These are phyloP conservation scores for Coprinellus micaceus DNA, from an alignment of 768 basidiomycete genomes.

Conservation along the genomic window DNA sequence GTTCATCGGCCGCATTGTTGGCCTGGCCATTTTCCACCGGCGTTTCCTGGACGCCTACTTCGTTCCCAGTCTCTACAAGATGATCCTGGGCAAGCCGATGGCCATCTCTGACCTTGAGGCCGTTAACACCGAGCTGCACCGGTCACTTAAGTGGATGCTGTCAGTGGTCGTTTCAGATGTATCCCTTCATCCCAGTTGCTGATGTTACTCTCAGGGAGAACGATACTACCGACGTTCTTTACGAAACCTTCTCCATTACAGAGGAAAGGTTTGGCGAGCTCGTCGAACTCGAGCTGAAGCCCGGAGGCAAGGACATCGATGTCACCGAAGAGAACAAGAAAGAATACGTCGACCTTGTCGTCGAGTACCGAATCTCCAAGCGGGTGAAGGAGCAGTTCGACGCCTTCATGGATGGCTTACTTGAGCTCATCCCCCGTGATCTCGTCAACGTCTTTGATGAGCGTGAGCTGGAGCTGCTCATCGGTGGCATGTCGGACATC, in stretches of 20 bases:
- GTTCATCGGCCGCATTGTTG: slow-evolving; percentile 72
- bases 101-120: slow-evolving; percentile 63
- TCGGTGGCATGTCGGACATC: slow-evolving; percentile 91
- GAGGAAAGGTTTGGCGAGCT: slow-evolving; percentile 77
- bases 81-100: slow-evolving; percentile 61
- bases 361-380: slow-evolving; percentile 77
- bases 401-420: slow-evolving; percentile 81
- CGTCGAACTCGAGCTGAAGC: slow-evolving; percentile 61
- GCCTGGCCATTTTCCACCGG: slow-evolving; percentile 73
- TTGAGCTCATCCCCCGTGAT: slow-evolving; percentile 80
- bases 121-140: slow-evolving; percentile 64
- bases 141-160: slow-evolving; percentile 75
- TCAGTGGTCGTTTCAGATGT: slow-evolving; percentile 31
- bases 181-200: not conserved
- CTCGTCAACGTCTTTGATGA: slow-evolving; percentile 89
- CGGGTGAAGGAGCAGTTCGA: slow-evolving; percentile 82
- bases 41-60: slow-evolving; percentile 80
- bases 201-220: slow-evolving; percentile 48
- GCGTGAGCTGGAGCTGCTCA: slow-evolving; percentile 81
- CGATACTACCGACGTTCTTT: slow-evolving; percentile 69
- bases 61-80: slow-evolving; percentile 78
- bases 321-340: slow-evolving; percentile 77
- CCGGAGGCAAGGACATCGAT: slow-evolving; percentile 53
- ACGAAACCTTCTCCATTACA: slow-evolving; percentile 67
- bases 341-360: slow-evolving; percentile 73